Conservation (phyloP, 2,329 filamentous ascomycete species). For the Elsinoe australis region DNA sequence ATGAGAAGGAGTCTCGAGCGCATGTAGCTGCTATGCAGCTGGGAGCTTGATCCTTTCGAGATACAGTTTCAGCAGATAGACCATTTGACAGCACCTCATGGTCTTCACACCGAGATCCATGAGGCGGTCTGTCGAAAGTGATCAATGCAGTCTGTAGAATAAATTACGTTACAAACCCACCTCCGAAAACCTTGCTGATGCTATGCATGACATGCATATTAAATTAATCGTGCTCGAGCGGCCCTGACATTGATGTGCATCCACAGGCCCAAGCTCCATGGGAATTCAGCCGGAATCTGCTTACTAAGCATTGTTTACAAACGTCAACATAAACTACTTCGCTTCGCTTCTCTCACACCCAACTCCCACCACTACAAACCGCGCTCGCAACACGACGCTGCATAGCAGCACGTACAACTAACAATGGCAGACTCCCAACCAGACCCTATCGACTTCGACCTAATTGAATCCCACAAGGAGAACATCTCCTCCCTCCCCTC, state of each 20-base stretch:
- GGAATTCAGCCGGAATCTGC: not conserved
- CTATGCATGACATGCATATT: not conserved
- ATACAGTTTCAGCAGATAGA: too few species aligned
- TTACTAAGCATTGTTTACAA: constrained; percentile 14
- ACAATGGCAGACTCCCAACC: constrained; percentile 34
- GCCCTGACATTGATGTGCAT: not conserved
- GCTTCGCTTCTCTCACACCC: constrained; percentile 1
- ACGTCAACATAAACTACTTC: constrained; percentile 7
- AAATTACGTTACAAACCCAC: too few species aligned
- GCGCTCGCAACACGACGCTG: not conserved
- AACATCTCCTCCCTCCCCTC: constrained; percentile 92
- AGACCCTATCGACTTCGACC: constrained; percentile 61
- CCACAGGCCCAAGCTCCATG: constrained; percentile 7
- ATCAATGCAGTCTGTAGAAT: too few species aligned
- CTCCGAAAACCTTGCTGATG: not conserved
- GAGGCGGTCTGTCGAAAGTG: too few species aligned
- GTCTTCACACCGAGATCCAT: not conserved
- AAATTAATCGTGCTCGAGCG: not conserved
- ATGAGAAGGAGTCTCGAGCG: too few species aligned
- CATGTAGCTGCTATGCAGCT: too few species aligned
- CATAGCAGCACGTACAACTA: too few species aligned
- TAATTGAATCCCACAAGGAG: constrained; percentile 95
- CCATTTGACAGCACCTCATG: too few species aligned
- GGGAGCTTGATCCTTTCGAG: too few species aligned
- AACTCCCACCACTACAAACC: constrained; percentile 1